Base-by-base conservation (phyloP, 306 rosid genomes). In the Vicia sativa region DNA sequence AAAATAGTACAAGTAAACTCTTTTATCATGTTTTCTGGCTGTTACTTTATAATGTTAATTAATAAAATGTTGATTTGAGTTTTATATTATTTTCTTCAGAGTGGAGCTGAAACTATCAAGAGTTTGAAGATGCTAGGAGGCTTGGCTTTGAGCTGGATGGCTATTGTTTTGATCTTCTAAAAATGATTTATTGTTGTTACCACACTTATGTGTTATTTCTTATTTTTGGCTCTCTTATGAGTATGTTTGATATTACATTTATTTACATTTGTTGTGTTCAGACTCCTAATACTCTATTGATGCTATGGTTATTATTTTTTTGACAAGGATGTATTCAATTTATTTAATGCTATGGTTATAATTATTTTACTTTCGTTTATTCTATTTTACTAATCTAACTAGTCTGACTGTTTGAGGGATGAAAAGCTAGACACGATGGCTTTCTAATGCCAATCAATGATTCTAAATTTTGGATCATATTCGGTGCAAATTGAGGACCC, bases 131-230 rank as follows among this genome's bases (percentile, higher is more conserved):
- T 87, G 69, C 49, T 72, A 13, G 91, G 87, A 54, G 77, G 82
- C 74, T 37, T 89, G 58, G 87, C 84, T 13, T 69, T 91, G 81
- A 93, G 88, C 73, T 85, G 84, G 77, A 83, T 77, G 9, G 31
- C 79, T 39, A 23, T 87, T 35, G 85, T 82, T 31, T 74, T 89
- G 78, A 54, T 86, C 37, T 59, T 75, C 79, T 91, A 87, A 83
- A 78, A 66, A 11, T 11, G 11, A 9, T 60, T 29, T 57, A 19
- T 65, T 58, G 50, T 58, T 67, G 54, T 59, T 72, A 49, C 72
- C 38, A 45, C 62, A 44, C 67, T 54, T 38, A 57, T 71, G 77
- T 71, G 70, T 76, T 43, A 68, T 73, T 31, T 62, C 16, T 43
- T 23, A 46, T 53, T 63, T 59, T 54, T 9, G 14, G 52, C 74